Conservation (phyloP, 352 stramenopile species). For the Blastocystis sp. region DNA sequence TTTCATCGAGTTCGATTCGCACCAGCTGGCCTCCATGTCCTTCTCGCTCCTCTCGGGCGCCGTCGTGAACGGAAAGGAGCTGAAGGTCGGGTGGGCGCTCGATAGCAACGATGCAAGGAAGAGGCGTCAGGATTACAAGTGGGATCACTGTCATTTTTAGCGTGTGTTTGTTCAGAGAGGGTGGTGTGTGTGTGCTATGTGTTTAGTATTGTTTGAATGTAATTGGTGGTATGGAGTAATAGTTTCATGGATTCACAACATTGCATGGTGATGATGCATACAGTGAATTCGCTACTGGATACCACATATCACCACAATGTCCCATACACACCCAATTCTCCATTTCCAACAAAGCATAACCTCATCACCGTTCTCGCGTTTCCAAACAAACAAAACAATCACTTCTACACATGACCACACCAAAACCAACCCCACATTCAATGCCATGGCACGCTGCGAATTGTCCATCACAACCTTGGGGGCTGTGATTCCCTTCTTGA, state of each 20-base stretch:
- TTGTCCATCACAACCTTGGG: conserved; percentile 22
- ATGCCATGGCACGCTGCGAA: neutral
- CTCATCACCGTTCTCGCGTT: too few species aligned
- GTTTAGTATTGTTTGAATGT: too few species aligned
- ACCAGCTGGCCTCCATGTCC: conserved; percentile 47
- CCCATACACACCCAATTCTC: too few species aligned
- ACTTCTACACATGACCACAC: neutral
- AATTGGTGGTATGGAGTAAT: too few species aligned
- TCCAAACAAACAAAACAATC: neutral
- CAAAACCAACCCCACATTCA: neutral
- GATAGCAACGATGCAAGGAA: conserved; percentile 29
- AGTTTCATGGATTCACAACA: too few species aligned
- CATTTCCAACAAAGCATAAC: too few species aligned
- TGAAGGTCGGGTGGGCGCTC: conserved; percentile 56
- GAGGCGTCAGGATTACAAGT: conserved; percentile 49
- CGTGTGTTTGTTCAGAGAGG: too few species aligned
- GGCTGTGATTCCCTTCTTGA: conserved; percentile 48
- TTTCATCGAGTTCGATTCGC: conserved; percentile 55
- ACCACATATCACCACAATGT: too few species aligned
- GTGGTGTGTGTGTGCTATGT: too few species aligned
- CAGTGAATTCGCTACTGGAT: too few species aligned
- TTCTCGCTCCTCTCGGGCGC: conserved; percentile 51
- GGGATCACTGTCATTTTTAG: conserved; percentile 51
- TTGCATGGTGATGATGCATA: too few species aligned
- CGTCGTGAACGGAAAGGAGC: conserved; percentile 44